Conservation (phyloP, 495 filamentous ascomycete genomes). For the Pseudevernia furfuracea region DNA sequence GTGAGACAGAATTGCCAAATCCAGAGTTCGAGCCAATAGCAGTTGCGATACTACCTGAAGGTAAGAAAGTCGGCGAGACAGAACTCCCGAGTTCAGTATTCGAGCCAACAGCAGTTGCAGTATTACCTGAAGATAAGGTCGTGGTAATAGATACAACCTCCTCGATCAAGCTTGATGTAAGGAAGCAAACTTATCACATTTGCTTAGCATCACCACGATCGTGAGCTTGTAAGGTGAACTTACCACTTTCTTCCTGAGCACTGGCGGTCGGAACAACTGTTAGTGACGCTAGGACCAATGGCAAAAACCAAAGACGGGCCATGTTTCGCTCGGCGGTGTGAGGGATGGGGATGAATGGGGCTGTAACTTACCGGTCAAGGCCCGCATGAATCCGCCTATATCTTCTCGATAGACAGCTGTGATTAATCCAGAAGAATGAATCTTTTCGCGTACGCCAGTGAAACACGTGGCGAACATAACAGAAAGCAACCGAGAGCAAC, state of each 20-base stretch:
- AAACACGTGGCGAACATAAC: neutral
- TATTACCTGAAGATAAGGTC: neutral
- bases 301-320: neutral
- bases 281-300: neutral
- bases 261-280: neutral
- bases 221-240: neutral
- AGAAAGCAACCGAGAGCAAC: neutral
- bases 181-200: neutral
- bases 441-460: neutral
- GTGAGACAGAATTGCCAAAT: neutral
- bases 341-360: neutral
- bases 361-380: neutral
- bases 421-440: neutral
- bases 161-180: neutral
- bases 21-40: neutral
- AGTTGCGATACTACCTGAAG: neutral
- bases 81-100: neutral
- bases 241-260: slow-evolving; percentile 3
- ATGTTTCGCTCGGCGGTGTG: neutral
- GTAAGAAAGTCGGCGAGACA: neutral
- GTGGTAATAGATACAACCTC: neutral
- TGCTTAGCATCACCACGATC: neutral
- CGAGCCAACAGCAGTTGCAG: neutral
- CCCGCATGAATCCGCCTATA: neutral
- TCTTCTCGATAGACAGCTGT: neutral